Conservation (phyloP, 371 early-diverging fungal genomes). For the Conidiobolus incongruus region DNA sequence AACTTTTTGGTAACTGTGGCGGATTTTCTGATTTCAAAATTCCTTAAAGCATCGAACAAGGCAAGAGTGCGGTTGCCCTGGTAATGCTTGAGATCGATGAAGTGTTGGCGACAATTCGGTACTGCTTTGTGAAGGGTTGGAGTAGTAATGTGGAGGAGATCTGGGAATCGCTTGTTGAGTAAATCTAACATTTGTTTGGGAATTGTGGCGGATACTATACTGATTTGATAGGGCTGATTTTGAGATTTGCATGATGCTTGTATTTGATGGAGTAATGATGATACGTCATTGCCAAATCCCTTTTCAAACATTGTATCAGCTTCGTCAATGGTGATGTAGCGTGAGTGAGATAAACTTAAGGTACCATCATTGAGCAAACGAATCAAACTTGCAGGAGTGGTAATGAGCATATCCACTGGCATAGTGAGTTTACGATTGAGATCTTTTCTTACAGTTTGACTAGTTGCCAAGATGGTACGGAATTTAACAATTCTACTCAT, state of each 20-base stretch:
- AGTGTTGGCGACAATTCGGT: slow-evolving; percentile 47
- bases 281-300: slow-evolving; percentile 46
- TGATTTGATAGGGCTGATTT: slow-evolving; percentile 6
- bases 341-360: slow-evolving; percentile 27
- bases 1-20: slow-evolving; percentile 15
- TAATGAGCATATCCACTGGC: slow-evolving; percentile 59
- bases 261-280: slow-evolving; percentile 16
- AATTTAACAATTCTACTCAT: slow-evolving; percentile 45
- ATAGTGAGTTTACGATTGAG: slow-evolving; percentile 14
- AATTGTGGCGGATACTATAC: slow-evolving; percentile 68
- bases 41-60: slow-evolving; percentile 47
- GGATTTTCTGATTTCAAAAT: slow-evolving; percentile 12
- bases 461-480: slow-evolving; percentile 33
- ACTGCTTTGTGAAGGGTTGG: slow-evolving; percentile 61
- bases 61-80: slow-evolving; percentile 33
- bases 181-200: slow-evolving; percentile 46
- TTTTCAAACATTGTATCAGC: slow-evolving; percentile 80
- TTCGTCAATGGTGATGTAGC: slow-evolving; percentile 68
- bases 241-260: slow-evolving; percentile 7
- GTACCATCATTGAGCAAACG: slow-evolving; percentile 15
- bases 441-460: slow-evolving; percentile 13
- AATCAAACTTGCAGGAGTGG: slow-evolving; percentile 44
- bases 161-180: slow-evolving; percentile 27
- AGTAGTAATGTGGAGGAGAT: slow-evolving; percentile 44
- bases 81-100: slow-evolving; percentile 35